These are phyloP conservation scores for Triticum aestivum DNA, from an alignment of 176 grass and related monocot species.

Conservation along the genomic window IWGSC_CS_RefSeq_v2.1 NC_057805.1:477190057-477190556, in stretches of 20 bases:
- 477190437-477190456: background rate
- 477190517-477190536: background rate
- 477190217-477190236: too few species aligned
- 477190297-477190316: conserved; percentile 18
- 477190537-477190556: conserved; percentile 38
- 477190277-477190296: conserved; percentile 7
- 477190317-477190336: conserved; percentile 27
- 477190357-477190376: background rate
- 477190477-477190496: background rate
- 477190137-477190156: too few species aligned
- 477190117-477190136: too few species aligned
- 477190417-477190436: conserved; percentile 20
- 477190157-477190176: too few species aligned
- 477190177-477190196: too few species aligned
- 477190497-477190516: too few species aligned
- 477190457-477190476: background rate
- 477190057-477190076: too few species aligned
- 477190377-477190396: background rate
- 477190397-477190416: background rate
- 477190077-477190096: too few species aligned
- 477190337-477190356: conserved; percentile 16
- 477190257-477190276: background rate
- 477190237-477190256: background rate
- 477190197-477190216: too few species aligned
- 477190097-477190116: too few species aligned